phyloP scores from a whole-genome alignment of 2,329 filamentous ascomycete genomes.

The Cladophialophora chaetospira region DNA sequence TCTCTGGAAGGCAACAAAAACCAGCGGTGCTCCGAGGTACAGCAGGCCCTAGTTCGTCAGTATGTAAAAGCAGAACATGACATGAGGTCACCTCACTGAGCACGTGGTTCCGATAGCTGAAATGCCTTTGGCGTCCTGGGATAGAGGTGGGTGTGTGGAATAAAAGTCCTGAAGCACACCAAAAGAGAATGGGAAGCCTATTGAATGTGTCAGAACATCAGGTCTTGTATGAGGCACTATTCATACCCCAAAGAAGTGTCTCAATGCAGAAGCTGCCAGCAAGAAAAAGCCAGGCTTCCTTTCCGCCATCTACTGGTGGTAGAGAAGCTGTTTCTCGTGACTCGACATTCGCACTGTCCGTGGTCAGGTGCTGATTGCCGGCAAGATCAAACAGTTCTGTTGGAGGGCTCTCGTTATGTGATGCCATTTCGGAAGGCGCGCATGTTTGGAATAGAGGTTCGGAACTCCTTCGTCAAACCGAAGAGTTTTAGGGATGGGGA shows the following conservation, averaged over 20 bases:
- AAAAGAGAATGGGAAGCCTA: slow-evolving; percentile 35
- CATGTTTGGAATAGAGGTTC: too few relatives aligned
- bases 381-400: too few relatives aligned
- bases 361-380: too few relatives aligned
- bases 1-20: slow-evolving; percentile 40
- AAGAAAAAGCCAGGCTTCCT: slow-evolving; percentile 50
- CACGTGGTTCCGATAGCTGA: slow-evolving; percentile 23
- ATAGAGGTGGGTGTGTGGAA: slow-evolving; percentile 6
- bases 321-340: slow-evolving; percentile 26
- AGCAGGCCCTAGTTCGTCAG: slow-evolving; percentile 38
- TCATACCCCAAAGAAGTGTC: slow-evolving; percentile 56
- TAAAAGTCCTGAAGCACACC: slow-evolving; percentile 28
- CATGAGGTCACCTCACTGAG: background rate
- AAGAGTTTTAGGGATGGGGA: too few relatives aligned
- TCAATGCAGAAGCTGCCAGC: slow-evolving; percentile 56
- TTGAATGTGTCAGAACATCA: slow-evolving; percentile 45
- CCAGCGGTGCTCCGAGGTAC: slow-evolving; percentile 40
- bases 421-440: too few relatives aligned
- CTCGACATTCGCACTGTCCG: too few relatives aligned
- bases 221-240: slow-evolving; percentile 37
- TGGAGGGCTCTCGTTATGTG: too few relatives aligned
- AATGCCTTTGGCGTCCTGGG: background rate
- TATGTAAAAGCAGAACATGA: background rate
- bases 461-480: too few relatives aligned
- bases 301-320: slow-evolving; percentile 42